Base-by-base conservation (phyloP, 2,329 filamentous ascomycete genomes). In the Fusarium nanum region DNA sequence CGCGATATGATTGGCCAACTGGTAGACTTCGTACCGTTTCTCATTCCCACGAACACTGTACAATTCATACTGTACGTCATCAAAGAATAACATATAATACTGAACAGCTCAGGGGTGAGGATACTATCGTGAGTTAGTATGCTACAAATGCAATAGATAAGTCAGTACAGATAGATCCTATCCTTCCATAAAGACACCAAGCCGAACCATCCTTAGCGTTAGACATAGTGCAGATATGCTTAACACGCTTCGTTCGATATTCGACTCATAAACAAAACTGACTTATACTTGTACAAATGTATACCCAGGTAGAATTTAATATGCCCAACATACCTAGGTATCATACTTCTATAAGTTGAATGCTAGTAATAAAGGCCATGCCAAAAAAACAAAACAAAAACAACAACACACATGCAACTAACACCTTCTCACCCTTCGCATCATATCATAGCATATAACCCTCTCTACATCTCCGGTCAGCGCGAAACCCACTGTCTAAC, bases 1-100 rank as follows among this genome's bases (percentile, higher is more conserved):
- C 56, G 49, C 53, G 47, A 30, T 56, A 63, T 78, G 70, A 76
- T 77, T 78, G 76, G 76, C 46, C 42, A 46, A 28, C 47, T 28
- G n/a, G 23, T 44, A 54, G 45, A 27, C 58, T 54, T 18, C 4
- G 4, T 22, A 65, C 52, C 48, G 64, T 67, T 4, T 14, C 3
- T 34, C 3, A 0, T 10, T 1, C 1, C 1, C 1, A 0, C 3
- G 6, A 49, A 49, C 37, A 76, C 76, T 64, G 69, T 75, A 6
- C 0, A 0, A 2, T 16, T 9, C 2, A 6, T 18, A 55, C 46
- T 45, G 41, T 53, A 44, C 37, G n/a, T 2, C 2, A 28, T 41
- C 49, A 18, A 34, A n/a, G 16, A 23, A 50, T 5, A 14, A 53
- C 22, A 5, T 46, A 18, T 7, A 49, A 23, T 3, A 49, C 8